phyloP scores from a whole-genome alignment of 2,329 filamentous ascomycete species.

The Aureobasidium sp. region DNA sequence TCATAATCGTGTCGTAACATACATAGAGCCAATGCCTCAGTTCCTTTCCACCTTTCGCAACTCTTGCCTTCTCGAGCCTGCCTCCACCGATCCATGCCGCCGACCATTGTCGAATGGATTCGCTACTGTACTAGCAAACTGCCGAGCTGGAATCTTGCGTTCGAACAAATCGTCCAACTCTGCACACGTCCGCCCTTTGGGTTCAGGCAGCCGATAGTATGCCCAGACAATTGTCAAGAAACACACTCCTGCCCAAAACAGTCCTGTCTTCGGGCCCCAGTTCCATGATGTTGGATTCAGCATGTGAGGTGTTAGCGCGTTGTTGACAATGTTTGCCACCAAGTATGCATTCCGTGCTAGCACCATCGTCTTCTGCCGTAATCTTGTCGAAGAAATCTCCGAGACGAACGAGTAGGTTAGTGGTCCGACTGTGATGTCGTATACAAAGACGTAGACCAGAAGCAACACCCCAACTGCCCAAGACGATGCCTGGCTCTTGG shows the following conservation, averaged over 20 bases:
- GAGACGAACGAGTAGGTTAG: slow-evolving; percentile 26
- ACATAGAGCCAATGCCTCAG: not conserved
- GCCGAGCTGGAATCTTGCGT: slow-evolving; percentile 34
- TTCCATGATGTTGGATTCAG: slow-evolving; percentile 20
- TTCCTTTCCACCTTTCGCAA: not conserved
- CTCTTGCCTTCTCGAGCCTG: not conserved
- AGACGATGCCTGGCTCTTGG: slow-evolving; percentile 16
- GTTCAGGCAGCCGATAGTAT: slow-evolving; percentile 47
- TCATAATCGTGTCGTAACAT: slow-evolving; percentile 5
- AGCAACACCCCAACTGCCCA: slow-evolving; percentile 42
- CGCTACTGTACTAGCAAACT: slow-evolving; percentile 25
- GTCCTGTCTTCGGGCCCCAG: slow-evolving; percentile 23
- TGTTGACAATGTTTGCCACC: slow-evolving; percentile 20
- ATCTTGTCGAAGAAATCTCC: slow-evolving; percentile 24
- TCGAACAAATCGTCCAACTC: slow-evolving; percentile 52
- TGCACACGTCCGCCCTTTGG: slow-evolving; percentile 45
- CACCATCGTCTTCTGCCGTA: slow-evolving; percentile 24
- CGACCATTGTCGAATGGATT: slow-evolving; percentile 16
- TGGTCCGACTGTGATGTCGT: slow-evolving; percentile 25
- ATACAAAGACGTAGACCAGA: slow-evolving; percentile 39
- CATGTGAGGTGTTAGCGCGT: slow-evolving; percentile 23
- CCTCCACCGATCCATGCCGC: not conserved
- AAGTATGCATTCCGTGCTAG: slow-evolving; percentile 26
- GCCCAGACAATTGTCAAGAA: slow-evolving; percentile 42
- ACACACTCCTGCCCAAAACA: slow-evolving; percentile 38